Conservation (phyloP, 805 yeast species). For the Hyphopichia homilentoma region DNA sequence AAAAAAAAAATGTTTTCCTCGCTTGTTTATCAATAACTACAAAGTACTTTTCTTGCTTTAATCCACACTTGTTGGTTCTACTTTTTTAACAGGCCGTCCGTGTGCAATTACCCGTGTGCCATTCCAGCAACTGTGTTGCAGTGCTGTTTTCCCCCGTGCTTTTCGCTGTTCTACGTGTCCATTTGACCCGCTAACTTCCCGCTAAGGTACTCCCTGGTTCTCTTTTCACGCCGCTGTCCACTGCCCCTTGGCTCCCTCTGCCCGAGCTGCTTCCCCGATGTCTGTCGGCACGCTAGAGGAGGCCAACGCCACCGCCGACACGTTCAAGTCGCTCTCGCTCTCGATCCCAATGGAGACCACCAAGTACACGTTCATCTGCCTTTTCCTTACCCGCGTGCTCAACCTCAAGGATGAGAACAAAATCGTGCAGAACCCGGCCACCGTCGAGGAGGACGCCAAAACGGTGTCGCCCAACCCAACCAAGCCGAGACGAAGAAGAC, state of each 20-base stretch:
- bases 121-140: no score
- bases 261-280: conserved; percentile 1
- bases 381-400: conserved; percentile 21
- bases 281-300: conserved; percentile 3
- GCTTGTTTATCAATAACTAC: no score
- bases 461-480: neutral
- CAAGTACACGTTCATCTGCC: conserved; percentile 22
- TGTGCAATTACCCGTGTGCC: no score
- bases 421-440: conserved; percentile 2
- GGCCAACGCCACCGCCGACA: conserved; percentile 1
- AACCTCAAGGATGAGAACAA: conserved; percentile 15
- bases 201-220: neutral
- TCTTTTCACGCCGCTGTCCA: neutral
- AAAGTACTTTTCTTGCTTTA: no score
- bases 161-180: no score
- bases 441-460: conserved; percentile 9
- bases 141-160: no score
- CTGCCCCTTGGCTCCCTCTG: no score
- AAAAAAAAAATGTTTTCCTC: no score
- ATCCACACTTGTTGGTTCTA: no score
- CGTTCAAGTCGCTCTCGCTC: conserved; percentile 21
- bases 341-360: conserved; percentile 24
- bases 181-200: no score
- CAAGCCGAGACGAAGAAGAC: conserved; percentile 1
- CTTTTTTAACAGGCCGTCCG: no score